Evolutionary conservation across 2,329 filamentous ascomycete species (phyloP).

Genomic region (Trichoderma polysporum): DNA sequence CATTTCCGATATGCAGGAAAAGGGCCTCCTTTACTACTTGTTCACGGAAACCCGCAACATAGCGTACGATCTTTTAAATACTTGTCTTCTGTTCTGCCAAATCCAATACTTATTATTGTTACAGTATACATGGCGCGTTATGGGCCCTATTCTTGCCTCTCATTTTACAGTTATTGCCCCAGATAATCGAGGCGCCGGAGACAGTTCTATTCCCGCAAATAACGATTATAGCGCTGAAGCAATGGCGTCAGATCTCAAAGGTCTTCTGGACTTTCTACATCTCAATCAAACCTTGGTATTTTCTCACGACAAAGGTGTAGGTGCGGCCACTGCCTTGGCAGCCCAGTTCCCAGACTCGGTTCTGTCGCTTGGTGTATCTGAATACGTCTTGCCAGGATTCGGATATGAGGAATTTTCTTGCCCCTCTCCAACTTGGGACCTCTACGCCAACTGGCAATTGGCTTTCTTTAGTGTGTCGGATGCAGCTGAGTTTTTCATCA

Average conservation of each 20-base stretch:
- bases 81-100: not conserved
- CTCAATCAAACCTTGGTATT: not conserved
- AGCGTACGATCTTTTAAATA: not conserved
- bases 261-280: not conserved
- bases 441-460: not conserved
- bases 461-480: not conserved
- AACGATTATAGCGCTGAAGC: not conserved
- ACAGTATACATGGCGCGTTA: not conserved
- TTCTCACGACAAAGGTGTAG: not conserved
- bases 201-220: not conserved
- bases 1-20: slow-evolving; percentile 43
- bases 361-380: not conserved
- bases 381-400: not conserved
- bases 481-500: not conserved
- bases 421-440: not conserved
- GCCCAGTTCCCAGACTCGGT: not conserved
- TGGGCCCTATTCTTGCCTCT: not conserved
- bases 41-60: slow-evolving; percentile 29
- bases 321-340: not conserved
- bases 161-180: not conserved
- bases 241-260: not conserved
- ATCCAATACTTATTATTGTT: not conserved
- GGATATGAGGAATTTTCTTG: not conserved
- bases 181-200: not conserved
- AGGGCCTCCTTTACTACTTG: slow-evolving; percentile 41